Percentiles rank a stretch among this genome's conserved stretches.
Evolutionary conservation across 208 protist genomes (phyloP).

Genomic region (Trypanosoma scelopori): DNA sequence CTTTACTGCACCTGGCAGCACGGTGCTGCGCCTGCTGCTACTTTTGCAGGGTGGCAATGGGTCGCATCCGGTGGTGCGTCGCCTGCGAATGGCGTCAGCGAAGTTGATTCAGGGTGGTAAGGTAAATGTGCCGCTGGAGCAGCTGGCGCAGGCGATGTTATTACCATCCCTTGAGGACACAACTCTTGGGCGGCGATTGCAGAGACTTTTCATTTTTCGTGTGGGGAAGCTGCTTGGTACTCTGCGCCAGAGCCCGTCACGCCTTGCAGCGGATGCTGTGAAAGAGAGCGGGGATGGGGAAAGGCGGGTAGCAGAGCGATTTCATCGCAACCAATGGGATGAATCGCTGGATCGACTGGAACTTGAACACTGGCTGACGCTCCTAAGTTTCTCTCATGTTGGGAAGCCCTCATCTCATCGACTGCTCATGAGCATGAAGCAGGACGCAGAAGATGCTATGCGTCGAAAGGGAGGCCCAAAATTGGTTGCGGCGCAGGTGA

Average conservation of each 20-base stretch:
- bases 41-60: conserved; percentile 21
- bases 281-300: background rate
- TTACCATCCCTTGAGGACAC: conserved; percentile 28
- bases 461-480: background rate
- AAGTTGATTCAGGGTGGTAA: conserved; percentile 2
- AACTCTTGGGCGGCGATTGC: conserved; percentile 14
- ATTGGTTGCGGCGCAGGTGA: background rate
- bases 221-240: conserved; percentile 13
- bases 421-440: conserved; percentile 13
- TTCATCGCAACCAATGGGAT: conserved; percentile 3
- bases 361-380: conserved; percentile 28
- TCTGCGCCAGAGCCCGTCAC: background rate
- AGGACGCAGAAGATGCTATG: background rate
- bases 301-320: background rate
- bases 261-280: background rate
- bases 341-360: conserved; percentile 17
- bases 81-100: conserved; percentile 14
- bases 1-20: conserved; percentile 2
- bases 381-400: conserved; percentile 14
- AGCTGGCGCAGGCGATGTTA: conserved; percentile 24
- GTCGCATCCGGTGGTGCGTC: conserved; percentile 19
- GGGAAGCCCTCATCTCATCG: conserved; percentile 20
- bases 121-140: conserved; percentile 6
- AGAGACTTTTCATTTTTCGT: conserved; percentile 21
- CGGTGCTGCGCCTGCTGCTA: conserved; percentile 23